Conservation (phyloP, 2,329 filamentous ascomycete genomes). For the Bertia moriformis region DNA sequence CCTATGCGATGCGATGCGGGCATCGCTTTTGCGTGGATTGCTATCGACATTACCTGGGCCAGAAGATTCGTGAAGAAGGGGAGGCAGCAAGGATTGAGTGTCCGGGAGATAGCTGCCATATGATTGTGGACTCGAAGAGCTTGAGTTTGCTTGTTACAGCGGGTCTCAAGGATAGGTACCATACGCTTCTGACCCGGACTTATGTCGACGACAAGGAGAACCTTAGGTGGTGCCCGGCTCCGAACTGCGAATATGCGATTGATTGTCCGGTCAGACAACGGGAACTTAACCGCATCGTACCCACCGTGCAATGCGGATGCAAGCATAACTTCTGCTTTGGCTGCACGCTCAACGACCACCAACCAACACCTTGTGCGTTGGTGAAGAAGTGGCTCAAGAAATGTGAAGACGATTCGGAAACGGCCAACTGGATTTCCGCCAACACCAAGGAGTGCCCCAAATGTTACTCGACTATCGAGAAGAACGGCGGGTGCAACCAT, state of each 20-base stretch:
- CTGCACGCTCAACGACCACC: slow-evolving; percentile 77
- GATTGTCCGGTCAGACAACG: slow-evolving; percentile 80
- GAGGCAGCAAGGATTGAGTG: slow-evolving; percentile 92
- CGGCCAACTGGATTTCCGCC: slow-evolving; percentile 97
- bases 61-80: slow-evolving; percentile 90
- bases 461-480: slow-evolving; percentile 94
- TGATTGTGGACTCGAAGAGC: slow-evolving; percentile 81
- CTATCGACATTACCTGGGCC: slow-evolving; percentile 76
- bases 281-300: slow-evolving; percentile 71
- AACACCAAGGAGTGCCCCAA: slow-evolving; percentile 97
- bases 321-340: slow-evolving; percentile 89
- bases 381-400: slow-evolving; percentile 97
- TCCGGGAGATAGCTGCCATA: slow-evolving; percentile 71
- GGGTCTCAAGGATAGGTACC: slow-evolving; percentile 45
- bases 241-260: slow-evolving; percentile 88
- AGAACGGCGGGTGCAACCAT: slow-evolving; percentile 95
- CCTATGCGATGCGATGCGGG: slow-evolving; percentile 87
- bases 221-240: slow-evolving; percentile 93
- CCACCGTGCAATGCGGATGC: slow-evolving; percentile 76
- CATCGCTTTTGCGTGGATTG: slow-evolving; percentile 89
- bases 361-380: slow-evolving; percentile 77
- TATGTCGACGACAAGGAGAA: slow-evolving; percentile 95
- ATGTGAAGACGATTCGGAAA: slow-evolving; percentile 94
- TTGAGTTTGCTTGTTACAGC: slow-evolving; percentile 59
- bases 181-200: slow-evolving; percentile 74